A percentile compares a stretch with the other conserved stretches of the same genome.
Conservation (phyloP, 1,139 yeast species). For the Suhomyces coccinellae region DNA sequence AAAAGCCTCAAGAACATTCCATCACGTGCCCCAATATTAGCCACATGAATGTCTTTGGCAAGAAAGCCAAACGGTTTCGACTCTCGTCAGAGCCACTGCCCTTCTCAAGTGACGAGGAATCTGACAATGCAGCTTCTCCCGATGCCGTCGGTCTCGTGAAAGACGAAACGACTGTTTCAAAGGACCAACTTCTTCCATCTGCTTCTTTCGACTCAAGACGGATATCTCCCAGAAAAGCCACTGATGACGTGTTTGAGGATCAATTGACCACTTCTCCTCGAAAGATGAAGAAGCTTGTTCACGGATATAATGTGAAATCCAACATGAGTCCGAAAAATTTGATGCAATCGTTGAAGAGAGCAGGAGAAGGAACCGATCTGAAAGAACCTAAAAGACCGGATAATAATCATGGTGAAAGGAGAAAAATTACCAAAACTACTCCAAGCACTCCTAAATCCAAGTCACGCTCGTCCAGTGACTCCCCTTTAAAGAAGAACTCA, state of each 20-base stretch:
- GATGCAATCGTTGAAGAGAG: background rate
- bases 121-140: background rate
- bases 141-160: background rate
- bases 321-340: background rate
- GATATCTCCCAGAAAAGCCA: conserved; percentile 3
- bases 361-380: background rate
- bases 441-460: conserved; percentile 4
- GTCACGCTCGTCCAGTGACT: background rate
- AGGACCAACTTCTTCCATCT: conserved; percentile 7
- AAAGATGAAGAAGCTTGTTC: conserved; percentile 11
- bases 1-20: background rate
- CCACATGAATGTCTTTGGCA: conserved; percentile 12
- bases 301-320: background rate
- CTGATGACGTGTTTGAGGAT: conserved; percentile 4
- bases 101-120: conserved; percentile 14
- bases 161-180: conserved; percentile 5
- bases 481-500: background rate
- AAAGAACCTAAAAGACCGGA: background rate
- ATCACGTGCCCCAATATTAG: conserved; percentile 1
- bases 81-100: conserved; percentile 3
- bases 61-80: conserved; percentile 4
- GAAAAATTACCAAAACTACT: background rate
- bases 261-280: conserved; percentile 23
- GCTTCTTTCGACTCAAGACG: background rate
- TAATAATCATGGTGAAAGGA: too few species aligned